phyloP scores from a whole-genome alignment of 495 filamentous ascomycete genomes.

The Amorphotheca resinae region DNA sequence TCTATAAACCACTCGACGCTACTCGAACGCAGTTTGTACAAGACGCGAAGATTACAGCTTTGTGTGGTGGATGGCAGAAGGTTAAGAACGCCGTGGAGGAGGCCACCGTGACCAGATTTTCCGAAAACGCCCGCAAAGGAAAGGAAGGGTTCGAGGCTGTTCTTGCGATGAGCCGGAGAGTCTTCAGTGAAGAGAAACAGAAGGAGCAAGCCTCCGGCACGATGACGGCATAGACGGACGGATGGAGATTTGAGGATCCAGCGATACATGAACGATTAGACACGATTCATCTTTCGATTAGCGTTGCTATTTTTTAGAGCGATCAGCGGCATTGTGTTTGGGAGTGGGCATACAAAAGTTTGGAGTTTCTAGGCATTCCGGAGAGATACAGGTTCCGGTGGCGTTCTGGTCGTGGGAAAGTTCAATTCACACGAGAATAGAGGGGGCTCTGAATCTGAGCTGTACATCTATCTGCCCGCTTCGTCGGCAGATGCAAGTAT shows the following conservation, averaged over 20 bases:
- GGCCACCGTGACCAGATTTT: conserved; percentile 73
- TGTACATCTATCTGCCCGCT: too few relatives aligned
- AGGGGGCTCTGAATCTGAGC: background rate
- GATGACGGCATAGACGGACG: conserved; percentile 6
- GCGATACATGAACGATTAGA: conserved; percentile 8
- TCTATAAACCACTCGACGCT: conserved; percentile 56
- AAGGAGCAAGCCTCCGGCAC: conserved; percentile 21
- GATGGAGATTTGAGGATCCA: background rate
- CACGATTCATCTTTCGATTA: conserved; percentile 14
- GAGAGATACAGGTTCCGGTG: background rate
- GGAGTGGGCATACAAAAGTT: conserved; percentile 12
- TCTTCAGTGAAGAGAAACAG: conserved; percentile 72
- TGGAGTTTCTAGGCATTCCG: conserved; percentile 12
- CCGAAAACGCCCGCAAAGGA: conserved; percentile 79
- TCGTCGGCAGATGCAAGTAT: too few relatives aligned
- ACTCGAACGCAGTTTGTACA: conserved; percentile 71
- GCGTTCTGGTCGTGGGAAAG: background rate
- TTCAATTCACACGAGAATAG: background rate
- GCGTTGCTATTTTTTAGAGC: conserved; percentile 12
- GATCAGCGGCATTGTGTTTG: background rate
- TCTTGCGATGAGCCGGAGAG: conserved; percentile 82
- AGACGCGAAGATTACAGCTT: conserved; percentile 80
- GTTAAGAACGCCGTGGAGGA: conserved; percentile 91
- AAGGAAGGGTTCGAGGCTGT: conserved; percentile 90
- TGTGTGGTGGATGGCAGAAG: conserved; percentile 93